phyloP scores from a whole-genome alignment of 768 basidiomycete genomes.

The Calvatia gigantea region DNA sequence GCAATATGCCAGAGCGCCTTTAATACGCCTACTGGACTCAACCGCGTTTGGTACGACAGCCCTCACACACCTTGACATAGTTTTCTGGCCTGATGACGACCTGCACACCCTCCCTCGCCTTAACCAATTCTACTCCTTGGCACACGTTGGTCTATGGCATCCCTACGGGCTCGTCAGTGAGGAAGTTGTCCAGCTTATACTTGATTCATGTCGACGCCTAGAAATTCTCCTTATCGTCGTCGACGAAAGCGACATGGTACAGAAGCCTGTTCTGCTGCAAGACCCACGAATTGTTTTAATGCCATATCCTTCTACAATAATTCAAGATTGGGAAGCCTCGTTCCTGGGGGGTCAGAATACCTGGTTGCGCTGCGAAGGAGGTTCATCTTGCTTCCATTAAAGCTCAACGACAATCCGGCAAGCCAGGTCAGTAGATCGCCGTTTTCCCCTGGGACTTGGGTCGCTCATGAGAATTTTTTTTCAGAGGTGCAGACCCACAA shows the following conservation, averaged over 20 bases:
- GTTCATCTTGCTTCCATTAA: constrained; percentile 16
- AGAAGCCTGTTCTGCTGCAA: constrained; percentile 18
- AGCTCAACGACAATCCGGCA: background rate
- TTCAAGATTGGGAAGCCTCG: constrained; percentile 33
- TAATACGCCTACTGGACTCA: constrained; percentile 2
- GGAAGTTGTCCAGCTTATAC: constrained; percentile 20
- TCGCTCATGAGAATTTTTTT: too few relatives aligned
- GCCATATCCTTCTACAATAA: constrained; percentile 25
- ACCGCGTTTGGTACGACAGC: constrained; percentile 22
- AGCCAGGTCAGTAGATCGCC: background rate
- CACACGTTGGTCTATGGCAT: constrained; percentile 30
- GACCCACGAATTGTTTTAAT: constrained; percentile 30
- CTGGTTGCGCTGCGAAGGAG: constrained; percentile 32
- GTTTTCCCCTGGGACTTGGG: background rate
- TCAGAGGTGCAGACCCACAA: too few relatives aligned
- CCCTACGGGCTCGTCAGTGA: constrained; percentile 21
- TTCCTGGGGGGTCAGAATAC: constrained; percentile 22
- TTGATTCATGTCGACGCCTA: constrained; percentile 23
- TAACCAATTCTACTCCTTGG: constrained; percentile 24
- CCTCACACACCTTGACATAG: constrained; percentile 35
- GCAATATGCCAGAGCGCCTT: constrained; percentile 16
- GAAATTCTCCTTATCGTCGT: constrained; percentile 25
- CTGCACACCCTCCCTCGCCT: constrained; percentile 25
- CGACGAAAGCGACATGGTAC: constrained; percentile 22
- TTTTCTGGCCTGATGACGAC: constrained; percentile 29